Percentiles rank a stretch among this genome's conserved stretches.
These are phyloP conservation scores for Angomonas desouzai DNA, from an alignment of 208 protist genomes.

Conservation along the genomic window DNA sequence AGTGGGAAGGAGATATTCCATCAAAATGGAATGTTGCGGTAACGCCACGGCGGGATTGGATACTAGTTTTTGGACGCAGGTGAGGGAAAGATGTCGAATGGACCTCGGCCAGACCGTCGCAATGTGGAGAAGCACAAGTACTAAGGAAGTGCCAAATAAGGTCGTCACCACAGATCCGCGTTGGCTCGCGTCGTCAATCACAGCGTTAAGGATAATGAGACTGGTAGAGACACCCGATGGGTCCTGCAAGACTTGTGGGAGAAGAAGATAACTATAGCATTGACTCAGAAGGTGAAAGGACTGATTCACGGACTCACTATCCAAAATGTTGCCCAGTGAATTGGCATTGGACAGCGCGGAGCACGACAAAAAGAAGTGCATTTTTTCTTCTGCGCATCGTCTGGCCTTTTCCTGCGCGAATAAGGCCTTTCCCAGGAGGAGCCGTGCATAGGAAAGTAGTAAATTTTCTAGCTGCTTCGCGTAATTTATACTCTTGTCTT, in stretches of 20 bases:
- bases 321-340: conserved; percentile 31
- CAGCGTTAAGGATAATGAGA: conserved; percentile 37
- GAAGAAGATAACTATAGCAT: conserved; percentile 41
- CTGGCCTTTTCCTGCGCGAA: conserved; percentile 47
- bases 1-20: conserved; percentile 51
- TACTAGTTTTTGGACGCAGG: conserved; percentile 66
- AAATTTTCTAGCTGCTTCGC: conserved; percentile 67
- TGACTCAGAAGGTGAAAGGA: conserved; percentile 46
- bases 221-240: conserved; percentile 36
- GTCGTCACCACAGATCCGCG: conserved; percentile 27
- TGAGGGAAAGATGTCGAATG: conserved; percentile 70
- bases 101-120: conserved; percentile 56
- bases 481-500: conserved; percentile 23
- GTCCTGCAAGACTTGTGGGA: conserved; percentile 31
- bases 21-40: conserved; percentile 51
- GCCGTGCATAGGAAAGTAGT: conserved; percentile 72
- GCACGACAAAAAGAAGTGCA: conserved; percentile 60
- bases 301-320: conserved; percentile 32
- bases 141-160: conserved; percentile 48
- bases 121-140: conserved; percentile 57
- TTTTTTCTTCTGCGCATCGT: conserved; percentile 22
- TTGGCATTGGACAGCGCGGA: conserved; percentile 45
- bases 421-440: conserved; percentile 66
- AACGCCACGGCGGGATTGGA: conserved; percentile 41
- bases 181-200: conserved; percentile 33